Base-by-base conservation (phyloP, 106 monocot species). In the Platanthera zijinensis region DNA sequence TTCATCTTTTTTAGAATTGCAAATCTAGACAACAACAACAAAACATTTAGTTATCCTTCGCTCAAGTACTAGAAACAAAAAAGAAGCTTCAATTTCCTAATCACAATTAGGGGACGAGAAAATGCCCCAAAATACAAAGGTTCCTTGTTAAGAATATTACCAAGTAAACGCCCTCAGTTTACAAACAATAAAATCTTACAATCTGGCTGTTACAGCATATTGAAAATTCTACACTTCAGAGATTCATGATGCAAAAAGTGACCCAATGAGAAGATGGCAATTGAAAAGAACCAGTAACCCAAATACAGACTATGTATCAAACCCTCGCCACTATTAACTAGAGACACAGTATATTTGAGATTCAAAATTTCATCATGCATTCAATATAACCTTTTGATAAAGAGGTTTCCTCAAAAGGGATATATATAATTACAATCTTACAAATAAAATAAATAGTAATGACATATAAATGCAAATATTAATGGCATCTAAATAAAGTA, bases 1-100 rank as follows among this genome's bases (percentile, higher is more conserved):
- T 51, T 51, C 72, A 50, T n/a, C 22, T 72, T 72, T 51, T 14
- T 72, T 51, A 13, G 72, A 18, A 22, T 72, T 72, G 72, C 51
- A 72, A 3, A 51, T 21, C 72, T 72, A 10, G 10, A 50, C 1
- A 50, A 46, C 7, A 70, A 15, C 1, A 15, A 17, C 48, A 32
- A 70, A 11, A 70, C 0, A 11, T 10, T 10, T 61, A 21, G 59
- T 5, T 21, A 21, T 21, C 59, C 7, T 11, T 19, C 59, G 21
- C 2, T n/a, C 4, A 56, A 56, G 57, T 57, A 57, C 57, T 57
- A n/a, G 11, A 14, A 61, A 61, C 6, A 61, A 61, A 18, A 61
- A 61, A 19, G 59, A 61, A 7, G 6, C 21, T n/a, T 22, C 17
- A 56, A 56, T 56, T 56, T 56, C 56, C 56, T 56, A 56, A 56